These are phyloP conservation scores for Carex parvula DNA, from an alignment of 176 grass and related monocot genomes.

Conservation along the genomic window DNA sequence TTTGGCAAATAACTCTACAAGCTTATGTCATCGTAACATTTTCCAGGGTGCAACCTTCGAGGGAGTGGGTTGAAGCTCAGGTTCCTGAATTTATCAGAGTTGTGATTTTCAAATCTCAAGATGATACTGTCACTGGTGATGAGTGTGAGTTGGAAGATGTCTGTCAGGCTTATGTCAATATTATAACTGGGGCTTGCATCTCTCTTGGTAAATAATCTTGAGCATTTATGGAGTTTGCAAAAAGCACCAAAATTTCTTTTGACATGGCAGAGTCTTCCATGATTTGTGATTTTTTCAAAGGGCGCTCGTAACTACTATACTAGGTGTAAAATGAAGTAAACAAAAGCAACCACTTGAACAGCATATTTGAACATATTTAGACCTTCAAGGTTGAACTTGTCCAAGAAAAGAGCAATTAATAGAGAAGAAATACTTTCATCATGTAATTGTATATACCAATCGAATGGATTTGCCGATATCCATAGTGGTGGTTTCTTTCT, in stretches of 20 bases:
- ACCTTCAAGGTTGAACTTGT: background rate
- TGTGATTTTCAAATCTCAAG: constrained; percentile 52
- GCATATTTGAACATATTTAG: background rate
- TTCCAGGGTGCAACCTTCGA: constrained; percentile 66
- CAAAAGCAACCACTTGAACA: background rate
- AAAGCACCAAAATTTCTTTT: background rate
- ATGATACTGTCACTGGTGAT: constrained; percentile 49
- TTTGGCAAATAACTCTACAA: background rate
- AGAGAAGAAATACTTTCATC: background rate
- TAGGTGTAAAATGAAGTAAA: background rate
- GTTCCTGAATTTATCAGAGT: constrained; percentile 68
- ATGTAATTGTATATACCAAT: background rate
- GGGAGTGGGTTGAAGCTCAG: constrained; percentile 79
- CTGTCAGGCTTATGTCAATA: constrained; percentile 94
- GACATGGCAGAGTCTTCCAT: background rate
- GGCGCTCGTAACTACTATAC: background rate
- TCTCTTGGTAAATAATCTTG: constrained; percentile 63
- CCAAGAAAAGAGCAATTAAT: background rate
- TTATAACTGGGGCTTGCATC: constrained; percentile 83
- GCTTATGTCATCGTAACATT: constrained; percentile 15
- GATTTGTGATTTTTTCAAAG: background rate
- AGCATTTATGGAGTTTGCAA: background rate
- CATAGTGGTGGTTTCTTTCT: background rate
- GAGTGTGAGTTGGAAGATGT: constrained; percentile 76
- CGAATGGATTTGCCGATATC: background rate